phyloP scores from a whole-genome alignment of 1,139 yeast species.

The Suhomyces ambrosiae region DNA sequence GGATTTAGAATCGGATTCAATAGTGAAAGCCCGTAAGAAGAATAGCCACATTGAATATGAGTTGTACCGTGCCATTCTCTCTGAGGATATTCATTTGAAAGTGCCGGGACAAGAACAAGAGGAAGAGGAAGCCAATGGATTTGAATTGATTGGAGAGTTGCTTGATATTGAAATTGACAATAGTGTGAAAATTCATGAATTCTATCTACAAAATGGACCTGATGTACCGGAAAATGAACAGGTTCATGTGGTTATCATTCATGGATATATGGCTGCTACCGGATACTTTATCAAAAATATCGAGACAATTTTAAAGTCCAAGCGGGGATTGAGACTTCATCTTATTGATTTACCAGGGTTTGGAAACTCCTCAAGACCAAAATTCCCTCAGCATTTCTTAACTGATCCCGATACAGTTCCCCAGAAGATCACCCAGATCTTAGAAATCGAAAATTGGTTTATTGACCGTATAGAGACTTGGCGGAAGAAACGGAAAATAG shows the following conservation, averaged over 20 bases:
- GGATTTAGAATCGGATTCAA: constrained; percentile 14
- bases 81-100: constrained; percentile 31
- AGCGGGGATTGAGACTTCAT: constrained; percentile 36
- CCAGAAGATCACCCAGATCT: constrained; percentile 35
- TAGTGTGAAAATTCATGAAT: constrained; percentile 40
- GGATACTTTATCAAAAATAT: constrained; percentile 47
- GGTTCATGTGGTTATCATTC: constrained; percentile 38
- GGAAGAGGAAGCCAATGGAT: not conserved
- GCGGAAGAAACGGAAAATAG: constrained; percentile 31
- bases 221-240: constrained; percentile 18
- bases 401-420: constrained; percentile 22
- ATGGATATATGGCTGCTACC: constrained; percentile 52
- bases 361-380: constrained; percentile 47
- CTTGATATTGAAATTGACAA: constrained; percentile 36
- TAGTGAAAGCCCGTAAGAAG: constrained; percentile 25
- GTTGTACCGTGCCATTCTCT: constrained; percentile 36
- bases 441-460: constrained; percentile 46
- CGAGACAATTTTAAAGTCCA: constrained; percentile 35
- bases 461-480: constrained; percentile 44
- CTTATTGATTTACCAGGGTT: constrained; percentile 48
- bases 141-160: constrained; percentile 24
- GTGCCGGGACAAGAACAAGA: not conserved
- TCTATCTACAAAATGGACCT: constrained; percentile 33
- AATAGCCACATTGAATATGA: constrained; percentile 39
- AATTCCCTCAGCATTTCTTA: constrained; percentile 37